A percentile compares a stretch with the other conserved stretches of the same genome.
Conservation (phyloP, 1,284 basidiomycete species). For the Wolfiporia cocos region DNA sequence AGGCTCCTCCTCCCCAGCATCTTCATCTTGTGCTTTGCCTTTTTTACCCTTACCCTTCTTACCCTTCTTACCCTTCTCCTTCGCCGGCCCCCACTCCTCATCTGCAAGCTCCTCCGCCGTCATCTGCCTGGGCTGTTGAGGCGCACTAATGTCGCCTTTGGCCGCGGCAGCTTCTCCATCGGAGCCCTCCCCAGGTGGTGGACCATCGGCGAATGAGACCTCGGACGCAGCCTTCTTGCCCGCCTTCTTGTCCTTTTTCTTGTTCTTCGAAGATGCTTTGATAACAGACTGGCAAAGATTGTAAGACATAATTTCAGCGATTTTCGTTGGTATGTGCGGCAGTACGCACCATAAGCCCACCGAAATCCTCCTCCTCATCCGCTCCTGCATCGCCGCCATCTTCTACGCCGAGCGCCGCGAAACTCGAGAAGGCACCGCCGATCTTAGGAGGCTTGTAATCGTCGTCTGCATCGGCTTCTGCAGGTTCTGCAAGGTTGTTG, state of each 20-base stretch:
- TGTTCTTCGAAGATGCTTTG: slow-evolving; percentile 42
- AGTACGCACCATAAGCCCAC: slow-evolving; percentile 75
- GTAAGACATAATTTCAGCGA: not conserved
- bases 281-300: slow-evolving; percentile 29
- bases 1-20: slow-evolving; percentile 31
- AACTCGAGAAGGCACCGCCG: slow-evolving; percentile 40
- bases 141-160: slow-evolving; percentile 28
- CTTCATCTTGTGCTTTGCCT: slow-evolving; percentile 35
- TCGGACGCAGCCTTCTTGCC: slow-evolving; percentile 34
- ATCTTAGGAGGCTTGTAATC: slow-evolving; percentile 25
- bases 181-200: slow-evolving; percentile 27
- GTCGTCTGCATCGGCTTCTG: slow-evolving; percentile 37
- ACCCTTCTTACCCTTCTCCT: slow-evolving; percentile 47
- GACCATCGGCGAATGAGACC: slow-evolving; percentile 30
- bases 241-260: slow-evolving; percentile 71
- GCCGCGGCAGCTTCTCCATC: slow-evolving; percentile 30
- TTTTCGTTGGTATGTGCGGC: not conserved
- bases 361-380: slow-evolving; percentile 71
- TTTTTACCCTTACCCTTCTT: slow-evolving; percentile 56
- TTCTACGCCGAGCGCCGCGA: slow-evolving; percentile 42
- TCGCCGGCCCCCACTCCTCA: slow-evolving; percentile 60
- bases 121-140: slow-evolving; percentile 40
- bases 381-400: slow-evolving; percentile 49
- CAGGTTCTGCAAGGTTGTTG: slow-evolving; percentile 28
- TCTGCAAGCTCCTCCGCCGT: slow-evolving; percentile 63